Percentiles rank a stretch among this genome's conserved stretches.
Conservation (phyloP, 1,284 basidiomycete genomes). For the Sanghuangporus baumii region DNA sequence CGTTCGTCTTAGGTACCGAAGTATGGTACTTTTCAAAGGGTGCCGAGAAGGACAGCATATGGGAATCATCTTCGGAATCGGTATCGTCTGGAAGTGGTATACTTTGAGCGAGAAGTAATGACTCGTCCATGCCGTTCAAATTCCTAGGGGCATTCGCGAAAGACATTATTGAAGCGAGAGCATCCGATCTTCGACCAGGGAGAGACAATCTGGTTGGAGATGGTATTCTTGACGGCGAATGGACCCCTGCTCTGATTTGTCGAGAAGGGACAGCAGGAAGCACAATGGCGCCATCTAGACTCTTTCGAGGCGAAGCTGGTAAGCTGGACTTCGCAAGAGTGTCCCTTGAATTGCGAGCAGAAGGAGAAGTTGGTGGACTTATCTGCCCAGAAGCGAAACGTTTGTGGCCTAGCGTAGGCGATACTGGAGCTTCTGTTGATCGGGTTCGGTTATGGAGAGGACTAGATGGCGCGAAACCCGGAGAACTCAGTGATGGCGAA, state of each 20-base stretch:
- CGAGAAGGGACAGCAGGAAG: constrained; percentile 42
- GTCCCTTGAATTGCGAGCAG: background rate
- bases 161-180: constrained; percentile 5
- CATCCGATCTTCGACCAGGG: constrained; percentile 6
- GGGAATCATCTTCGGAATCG: constrained; percentile 57
- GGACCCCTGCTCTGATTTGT: constrained; percentile 6
- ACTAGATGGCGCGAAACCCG: background rate
- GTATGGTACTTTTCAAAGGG: constrained; percentile 47
- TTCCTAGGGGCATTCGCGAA: constrained; percentile 29
- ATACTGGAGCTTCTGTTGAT: constrained; percentile 6
- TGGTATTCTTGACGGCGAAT: constrained; percentile 16
- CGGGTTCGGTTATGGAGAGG: constrained; percentile 7
- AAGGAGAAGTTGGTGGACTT: constrained; percentile 1
- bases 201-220: constrained; percentile 8
- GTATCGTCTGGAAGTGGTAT: constrained; percentile 70
- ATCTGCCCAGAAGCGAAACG: constrained; percentile 8
- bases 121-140: constrained; percentile 45
- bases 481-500: constrained; percentile 16
- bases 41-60: constrained; percentile 64
- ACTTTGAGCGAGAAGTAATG: constrained; percentile 61
- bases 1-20: constrained; percentile 13
- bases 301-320: constrained; percentile 33
- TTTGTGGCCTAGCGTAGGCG: constrained; percentile 6
- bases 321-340: constrained; percentile 23
- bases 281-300: constrained; percentile 39